Evolutionary conservation across 2,329 filamentous ascomycete genomes (phyloP).

Genomic region (Alternaria longipes): DNA sequence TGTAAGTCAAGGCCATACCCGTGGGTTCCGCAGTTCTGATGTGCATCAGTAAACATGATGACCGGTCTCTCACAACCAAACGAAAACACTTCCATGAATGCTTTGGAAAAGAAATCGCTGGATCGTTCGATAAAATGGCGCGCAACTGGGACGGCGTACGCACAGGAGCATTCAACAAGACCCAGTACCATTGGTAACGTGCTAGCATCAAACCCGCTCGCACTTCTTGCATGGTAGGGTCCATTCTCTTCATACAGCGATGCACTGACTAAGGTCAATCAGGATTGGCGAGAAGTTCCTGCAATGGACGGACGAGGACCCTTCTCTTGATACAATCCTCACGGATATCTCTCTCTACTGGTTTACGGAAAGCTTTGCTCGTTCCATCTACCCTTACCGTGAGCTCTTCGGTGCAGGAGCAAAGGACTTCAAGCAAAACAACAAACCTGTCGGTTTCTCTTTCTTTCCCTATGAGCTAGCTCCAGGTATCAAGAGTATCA

Average conservation of each 20-base stretch:
- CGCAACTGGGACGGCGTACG: conserved; percentile 60
- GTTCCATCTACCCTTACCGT: conserved; percentile 62
- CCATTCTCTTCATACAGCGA: not conserved
- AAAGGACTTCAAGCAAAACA: not conserved
- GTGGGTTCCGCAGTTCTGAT: not conserved
- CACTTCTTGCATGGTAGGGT: conserved; percentile 63
- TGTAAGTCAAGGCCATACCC: conserved; percentile 24
- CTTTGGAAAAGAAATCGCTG: conserved; percentile 30
- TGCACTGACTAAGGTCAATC: not conserved
- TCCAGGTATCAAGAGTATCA: conserved; percentile 50
- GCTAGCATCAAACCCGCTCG: conserved; percentile 64
- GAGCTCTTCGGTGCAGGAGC: conserved; percentile 26
- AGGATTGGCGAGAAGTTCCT: conserved; percentile 66
- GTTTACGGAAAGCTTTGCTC: conserved; percentile 59
- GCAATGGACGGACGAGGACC: conserved; percentile 62
- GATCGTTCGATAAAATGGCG: conserved; percentile 44
- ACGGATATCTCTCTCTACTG: conserved; percentile 65
- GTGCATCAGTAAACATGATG: conserved; percentile 40
- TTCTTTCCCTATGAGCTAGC: conserved; percentile 57
- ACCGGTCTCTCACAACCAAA: conserved; percentile 20
- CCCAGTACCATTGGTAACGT: conserved; percentile 67
- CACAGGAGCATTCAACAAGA: conserved; percentile 62
- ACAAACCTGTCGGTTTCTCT: conserved; percentile 56
- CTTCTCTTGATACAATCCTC: conserved; percentile 56
- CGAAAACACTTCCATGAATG: conserved; percentile 21